Conservation (phyloP, 352 stramenopile species). For the Globisporangium takayamanum region DNA sequence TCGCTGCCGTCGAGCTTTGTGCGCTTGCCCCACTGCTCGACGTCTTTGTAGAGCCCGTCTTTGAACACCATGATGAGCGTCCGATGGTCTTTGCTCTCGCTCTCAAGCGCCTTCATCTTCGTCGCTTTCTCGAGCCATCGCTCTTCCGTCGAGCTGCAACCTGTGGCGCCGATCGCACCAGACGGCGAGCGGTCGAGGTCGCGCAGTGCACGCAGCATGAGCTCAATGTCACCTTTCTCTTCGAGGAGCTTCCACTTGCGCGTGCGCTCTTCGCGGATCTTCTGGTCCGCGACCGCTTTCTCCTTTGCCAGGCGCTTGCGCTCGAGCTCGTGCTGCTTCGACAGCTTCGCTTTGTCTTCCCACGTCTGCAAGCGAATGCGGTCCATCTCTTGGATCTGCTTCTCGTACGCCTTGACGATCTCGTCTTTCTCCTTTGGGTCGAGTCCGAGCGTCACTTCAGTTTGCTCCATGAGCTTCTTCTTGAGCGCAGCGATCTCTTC, state of each 20-base stretch:
- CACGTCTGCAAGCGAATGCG: conserved; percentile 78
- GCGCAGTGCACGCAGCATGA: conserved; percentile 67
- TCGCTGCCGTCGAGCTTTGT: conserved; percentile 16
- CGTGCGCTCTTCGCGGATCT: conserved; percentile 72
- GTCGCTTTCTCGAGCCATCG: conserved; percentile 56
- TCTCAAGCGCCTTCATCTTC: conserved; percentile 55
- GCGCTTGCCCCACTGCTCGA: conserved; percentile 61
- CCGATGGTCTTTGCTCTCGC: conserved; percentile 68
- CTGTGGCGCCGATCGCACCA: conserved; percentile 6
- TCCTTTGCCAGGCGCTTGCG: conserved; percentile 75
- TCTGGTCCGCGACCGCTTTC: conserved; percentile 69
- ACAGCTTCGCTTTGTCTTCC: conserved; percentile 84
- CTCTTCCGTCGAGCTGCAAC: conserved; percentile 27
- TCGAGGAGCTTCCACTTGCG: conserved; percentile 82
- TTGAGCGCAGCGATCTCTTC: conserved; percentile 86
- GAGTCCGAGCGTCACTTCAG: conserved; percentile 44
- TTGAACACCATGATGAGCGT: conserved; percentile 83
- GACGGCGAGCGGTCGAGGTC: conserved; percentile 36
- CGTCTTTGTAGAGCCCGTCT: conserved; percentile 73
- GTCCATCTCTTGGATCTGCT: conserved; percentile 89
- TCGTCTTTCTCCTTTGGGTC: conserved; percentile 84
- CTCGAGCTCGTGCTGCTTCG: conserved; percentile 83
- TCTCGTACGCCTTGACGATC: conserved; percentile 82
- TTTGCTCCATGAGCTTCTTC: conserved; percentile 83
- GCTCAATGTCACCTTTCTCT: conserved; percentile 77